phyloP scores from a whole-genome alignment of 768 basidiomycete species.

The Serpula lacrymans region DNA sequence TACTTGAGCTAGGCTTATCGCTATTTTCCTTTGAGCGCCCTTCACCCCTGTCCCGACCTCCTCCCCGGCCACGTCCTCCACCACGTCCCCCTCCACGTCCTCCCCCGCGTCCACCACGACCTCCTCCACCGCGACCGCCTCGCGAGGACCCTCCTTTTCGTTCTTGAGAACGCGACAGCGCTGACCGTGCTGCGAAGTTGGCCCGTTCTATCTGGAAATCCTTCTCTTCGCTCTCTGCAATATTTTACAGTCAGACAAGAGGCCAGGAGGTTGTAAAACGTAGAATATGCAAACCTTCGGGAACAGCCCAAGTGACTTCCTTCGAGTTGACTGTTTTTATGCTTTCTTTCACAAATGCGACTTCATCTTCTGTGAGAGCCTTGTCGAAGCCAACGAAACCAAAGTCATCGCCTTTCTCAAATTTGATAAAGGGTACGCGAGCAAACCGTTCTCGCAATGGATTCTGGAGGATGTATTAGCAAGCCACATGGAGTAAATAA shows the following conservation, averaged over 20 bases:
- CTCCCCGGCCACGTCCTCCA: slow-evolving; percentile 33
- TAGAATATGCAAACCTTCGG: slow-evolving; percentile 44
- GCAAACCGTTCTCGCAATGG: slow-evolving; percentile 47
- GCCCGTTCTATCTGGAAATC: slow-evolving; percentile 74
- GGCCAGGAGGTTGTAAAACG: not conserved
- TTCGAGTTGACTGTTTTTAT: slow-evolving; percentile 64
- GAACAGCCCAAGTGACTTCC: slow-evolving; percentile 60
- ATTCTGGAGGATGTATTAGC: slow-evolving; percentile 23
- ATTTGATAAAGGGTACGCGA: slow-evolving; percentile 46
- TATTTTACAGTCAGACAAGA: not conserved
- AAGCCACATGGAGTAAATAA: not conserved
- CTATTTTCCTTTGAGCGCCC: slow-evolving; percentile 14
- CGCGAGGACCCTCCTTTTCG: slow-evolving; percentile 35
- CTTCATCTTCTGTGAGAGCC: slow-evolving; percentile 66
- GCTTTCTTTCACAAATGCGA: slow-evolving; percentile 62
- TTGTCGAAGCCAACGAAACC: slow-evolving; percentile 60
- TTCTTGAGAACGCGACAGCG: slow-evolving; percentile 36
- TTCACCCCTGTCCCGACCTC: slow-evolving; percentile 24
- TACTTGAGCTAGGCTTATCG: slow-evolving; percentile 15
- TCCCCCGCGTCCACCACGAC: slow-evolving; percentile 37
- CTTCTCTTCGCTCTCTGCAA: slow-evolving; percentile 67
- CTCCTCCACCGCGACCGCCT: slow-evolving; percentile 44
- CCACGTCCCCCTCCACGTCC: slow-evolving; percentile 31
- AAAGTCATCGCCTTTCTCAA: slow-evolving; percentile 39
- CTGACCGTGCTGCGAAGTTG: slow-evolving; percentile 57